Percentiles rank a stretch among this genome's conserved stretches.
phyloP scores from a whole-genome alignment of 2,329 filamentous ascomycete species.

The Paecilomyces niveus region DNA sequence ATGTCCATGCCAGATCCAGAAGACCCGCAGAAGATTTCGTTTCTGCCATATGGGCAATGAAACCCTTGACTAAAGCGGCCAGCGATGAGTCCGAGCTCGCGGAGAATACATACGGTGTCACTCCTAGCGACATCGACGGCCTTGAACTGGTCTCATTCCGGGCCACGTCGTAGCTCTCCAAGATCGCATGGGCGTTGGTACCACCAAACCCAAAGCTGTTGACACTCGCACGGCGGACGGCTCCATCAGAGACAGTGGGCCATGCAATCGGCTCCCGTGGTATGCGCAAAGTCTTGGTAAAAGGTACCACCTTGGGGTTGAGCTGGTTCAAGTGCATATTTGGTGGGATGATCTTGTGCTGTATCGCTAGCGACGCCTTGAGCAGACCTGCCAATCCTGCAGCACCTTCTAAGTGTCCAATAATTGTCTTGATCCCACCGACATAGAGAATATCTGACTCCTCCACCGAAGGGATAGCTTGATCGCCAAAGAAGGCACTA shows the following conservation, averaged over 20 bases:
- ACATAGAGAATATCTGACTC: conserved; percentile 8
- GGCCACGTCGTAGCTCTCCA: conserved; percentile 22
- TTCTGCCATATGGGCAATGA: no score
- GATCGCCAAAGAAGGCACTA: conserved; percentile 14
- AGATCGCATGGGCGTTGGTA: conserved; percentile 36
- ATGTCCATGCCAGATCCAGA: no score
- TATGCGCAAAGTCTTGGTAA: conserved; percentile 8
- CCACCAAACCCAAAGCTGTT: conserved; percentile 43
- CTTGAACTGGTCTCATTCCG: no score
- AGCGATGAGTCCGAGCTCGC: no score
- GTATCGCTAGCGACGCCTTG: neutral
- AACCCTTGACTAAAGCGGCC: no score
- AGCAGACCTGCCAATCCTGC: neutral
- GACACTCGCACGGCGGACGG: conserved; percentile 30
- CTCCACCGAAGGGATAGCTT: neutral
- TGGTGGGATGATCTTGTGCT: neutral
- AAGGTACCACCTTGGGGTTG: conserved; percentile 8
- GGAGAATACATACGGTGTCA: no score
- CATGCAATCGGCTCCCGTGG: conserved; percentile 12
- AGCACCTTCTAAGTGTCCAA: conserved; percentile 31
- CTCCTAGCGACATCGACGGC: no score
- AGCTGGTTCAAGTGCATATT: neutral
- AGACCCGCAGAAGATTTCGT: no score
- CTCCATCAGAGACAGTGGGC: conserved; percentile 14
- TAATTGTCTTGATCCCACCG: conserved; percentile 31